Conservation (phyloP, 495 filamentous ascomycete species). For the Glonium stellatum region DNA sequence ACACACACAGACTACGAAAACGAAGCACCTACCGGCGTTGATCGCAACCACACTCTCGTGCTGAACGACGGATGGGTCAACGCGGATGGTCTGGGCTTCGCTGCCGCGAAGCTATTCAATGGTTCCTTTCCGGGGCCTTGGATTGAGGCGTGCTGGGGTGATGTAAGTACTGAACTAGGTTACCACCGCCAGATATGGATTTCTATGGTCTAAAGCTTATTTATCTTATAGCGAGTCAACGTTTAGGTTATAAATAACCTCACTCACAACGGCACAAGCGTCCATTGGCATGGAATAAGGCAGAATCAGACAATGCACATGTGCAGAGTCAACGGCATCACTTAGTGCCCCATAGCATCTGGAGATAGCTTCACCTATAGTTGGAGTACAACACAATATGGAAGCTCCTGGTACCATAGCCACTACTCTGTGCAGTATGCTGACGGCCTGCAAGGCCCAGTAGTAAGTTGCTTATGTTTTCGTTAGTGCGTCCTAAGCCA, state of each 20-base stretch:
- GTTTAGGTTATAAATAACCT: slow-evolving; percentile 23
- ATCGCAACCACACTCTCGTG: slow-evolving; percentile 22
- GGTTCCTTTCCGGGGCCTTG: slow-evolving; percentile 31
- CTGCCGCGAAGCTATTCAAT: slow-evolving; percentile 27
- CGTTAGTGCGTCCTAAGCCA: slow-evolving; percentile 33
- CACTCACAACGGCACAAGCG: slow-evolving; percentile 26
- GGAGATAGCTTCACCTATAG: slow-evolving; percentile 15
- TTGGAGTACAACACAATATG: slow-evolving; percentile 21
- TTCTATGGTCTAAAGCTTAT: too few relatives aligned
- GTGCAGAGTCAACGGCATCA: slow-evolving; percentile 21
- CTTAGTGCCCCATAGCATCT: slow-evolving; percentile 29
- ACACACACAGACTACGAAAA: slow-evolving; percentile 28
- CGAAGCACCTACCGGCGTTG: slow-evolving; percentile 29
- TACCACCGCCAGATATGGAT: neutral
- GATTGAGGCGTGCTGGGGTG: slow-evolving; percentile 41
- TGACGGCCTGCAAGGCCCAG: neutral
- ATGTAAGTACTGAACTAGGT: slow-evolving; percentile 1
- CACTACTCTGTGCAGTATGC: slow-evolving; percentile 20
- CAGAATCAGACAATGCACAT: slow-evolving; percentile 7
- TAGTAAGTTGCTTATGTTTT: slow-evolving; percentile 6
- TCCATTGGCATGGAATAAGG: slow-evolving; percentile 1
- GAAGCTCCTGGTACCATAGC: slow-evolving; percentile 24
- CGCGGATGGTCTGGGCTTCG: slow-evolving; percentile 28
- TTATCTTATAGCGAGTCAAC: slow-evolving; percentile 12
- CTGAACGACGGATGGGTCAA: slow-evolving; percentile 26